These are phyloP conservation scores for Oropetium thomaeum DNA, from an alignment of 176 grass and related monocot species.

Conservation along the genomic window DNA sequence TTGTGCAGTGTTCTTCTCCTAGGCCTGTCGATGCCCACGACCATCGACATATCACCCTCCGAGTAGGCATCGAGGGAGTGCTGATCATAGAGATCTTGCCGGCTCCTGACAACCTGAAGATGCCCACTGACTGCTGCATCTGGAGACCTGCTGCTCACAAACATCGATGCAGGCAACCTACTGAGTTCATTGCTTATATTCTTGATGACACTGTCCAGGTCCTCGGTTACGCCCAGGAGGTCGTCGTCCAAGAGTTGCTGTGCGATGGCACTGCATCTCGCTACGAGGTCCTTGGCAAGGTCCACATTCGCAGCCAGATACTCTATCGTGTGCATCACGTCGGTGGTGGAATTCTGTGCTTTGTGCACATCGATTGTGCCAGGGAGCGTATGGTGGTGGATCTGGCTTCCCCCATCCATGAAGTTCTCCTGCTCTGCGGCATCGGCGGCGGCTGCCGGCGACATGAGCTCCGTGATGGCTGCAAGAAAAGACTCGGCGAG, in stretches of 20 bases:
- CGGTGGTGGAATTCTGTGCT: slow-evolving; percentile 12
- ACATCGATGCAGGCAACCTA: slow-evolving; percentile 51
- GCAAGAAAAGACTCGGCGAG: slow-evolving; percentile 44
- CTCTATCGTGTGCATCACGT: slow-evolving; percentile 32
- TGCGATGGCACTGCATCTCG: slow-evolving; percentile 36
- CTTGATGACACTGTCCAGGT: slow-evolving; percentile 63
- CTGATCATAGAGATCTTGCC: slow-evolving; percentile 15
- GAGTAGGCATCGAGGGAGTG: slow-evolving; percentile 16
- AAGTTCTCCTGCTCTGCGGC: slow-evolving; percentile 45
- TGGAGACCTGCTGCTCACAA: slow-evolving; percentile 40
- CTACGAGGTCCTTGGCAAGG: slow-evolving; percentile 63
- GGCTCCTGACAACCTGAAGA: slow-evolving; percentile 22
- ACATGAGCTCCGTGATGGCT: slow-evolving; percentile 59
- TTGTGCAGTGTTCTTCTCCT: slow-evolving; percentile 26
- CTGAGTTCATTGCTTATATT: slow-evolving; percentile 59
- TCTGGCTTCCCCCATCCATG: slow-evolving; percentile 56
- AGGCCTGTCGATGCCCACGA: slow-evolving; percentile 9
- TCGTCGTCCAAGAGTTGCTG: slow-evolving; percentile 52
- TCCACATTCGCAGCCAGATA: slow-evolving; percentile 69
- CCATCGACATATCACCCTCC: slow-evolving; percentile 10
- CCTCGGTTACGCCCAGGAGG: slow-evolving; percentile 47
- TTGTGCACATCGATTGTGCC: slow-evolving; percentile 39
- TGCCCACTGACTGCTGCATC: slow-evolving; percentile 9
- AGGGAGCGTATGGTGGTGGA: slow-evolving; percentile 30
- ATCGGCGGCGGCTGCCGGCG: slow-evolving; percentile 12